Conservation (phyloP, 805 yeast genomes). For the Metschnikowia drakensbergensis region DNA sequence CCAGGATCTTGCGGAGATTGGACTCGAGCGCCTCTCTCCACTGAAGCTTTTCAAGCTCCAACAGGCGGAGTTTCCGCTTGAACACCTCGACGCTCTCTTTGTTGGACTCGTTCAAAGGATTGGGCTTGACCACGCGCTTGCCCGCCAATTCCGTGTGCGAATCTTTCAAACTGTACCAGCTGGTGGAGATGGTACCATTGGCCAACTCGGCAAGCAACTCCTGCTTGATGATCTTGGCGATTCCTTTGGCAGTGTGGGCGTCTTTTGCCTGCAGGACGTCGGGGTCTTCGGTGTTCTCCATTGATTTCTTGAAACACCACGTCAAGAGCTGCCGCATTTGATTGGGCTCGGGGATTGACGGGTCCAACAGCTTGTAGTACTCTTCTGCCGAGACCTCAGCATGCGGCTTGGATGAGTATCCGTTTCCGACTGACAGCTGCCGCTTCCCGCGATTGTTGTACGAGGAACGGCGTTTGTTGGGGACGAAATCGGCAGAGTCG, state of each 20-base stretch:
- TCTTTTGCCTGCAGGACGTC: slow-evolving; percentile 18
- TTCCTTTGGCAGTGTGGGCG: slow-evolving; percentile 42
- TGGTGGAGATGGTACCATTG: slow-evolving; percentile 56
- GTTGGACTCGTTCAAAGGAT: slow-evolving; percentile 57
- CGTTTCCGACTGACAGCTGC: slow-evolving; percentile 71
- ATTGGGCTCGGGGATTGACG: slow-evolving; percentile 65
- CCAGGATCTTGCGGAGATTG: slow-evolving; percentile 2
- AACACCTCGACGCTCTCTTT: slow-evolving; percentile 44
- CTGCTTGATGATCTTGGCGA: slow-evolving; percentile 62
- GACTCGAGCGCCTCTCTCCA: slow-evolving; percentile 40
- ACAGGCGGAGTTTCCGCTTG: slow-evolving; percentile 38
- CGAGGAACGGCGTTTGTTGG: slow-evolving; percentile 31
- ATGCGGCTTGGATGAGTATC: slow-evolving; percentile 66
- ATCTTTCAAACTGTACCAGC: slow-evolving; percentile 55
- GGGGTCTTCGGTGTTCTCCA: slow-evolving; percentile 26
- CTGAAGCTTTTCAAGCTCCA: slow-evolving; percentile 44
- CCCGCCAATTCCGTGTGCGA: slow-evolving; percentile 16
- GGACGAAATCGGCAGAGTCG: slow-evolving; percentile 2
- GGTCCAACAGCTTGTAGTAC: slow-evolving; percentile 60
- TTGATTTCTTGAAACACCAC: slow-evolving; percentile 60
- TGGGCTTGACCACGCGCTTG: slow-evolving; percentile 44
- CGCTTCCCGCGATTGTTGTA: slow-evolving; percentile 63
- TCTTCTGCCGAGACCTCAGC: slow-evolving; percentile 51
- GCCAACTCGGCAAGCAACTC: slow-evolving; percentile 57
- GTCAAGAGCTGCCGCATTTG: slow-evolving; percentile 63